Evolutionary conservation across 2,329 filamentous ascomycete genomes (phyloP), one percentile per base, ranked within the genome.

Genomic region (Colletotrichum agaves): DNA sequence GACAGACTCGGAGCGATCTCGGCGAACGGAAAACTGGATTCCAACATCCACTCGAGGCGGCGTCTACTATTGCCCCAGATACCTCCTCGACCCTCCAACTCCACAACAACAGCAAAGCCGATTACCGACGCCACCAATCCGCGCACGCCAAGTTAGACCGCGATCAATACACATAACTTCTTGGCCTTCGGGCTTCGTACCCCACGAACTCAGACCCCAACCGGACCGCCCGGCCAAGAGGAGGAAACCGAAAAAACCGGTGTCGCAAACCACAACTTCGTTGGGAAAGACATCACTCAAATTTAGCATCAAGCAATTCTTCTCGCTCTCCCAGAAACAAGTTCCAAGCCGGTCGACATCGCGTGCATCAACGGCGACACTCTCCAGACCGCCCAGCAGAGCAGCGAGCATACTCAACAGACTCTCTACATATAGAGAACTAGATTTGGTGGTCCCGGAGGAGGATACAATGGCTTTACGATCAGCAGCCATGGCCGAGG

Each of bases 101-200:
- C n/a, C 59, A 47, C 67, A 58, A 55, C 68, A 61, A 33, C 47
- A 50, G 2, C 60, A 58, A 33, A 64, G 35, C 41, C 60, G 63
- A 27, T 33, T 81, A 57, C 80, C 80, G 8, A 67, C 75, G 47
- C 80, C 80, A 39, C 75, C 79, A 43, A 82, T 82, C 69, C 78
- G 77, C 49, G 77, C 79, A 43, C 76, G 80, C 55, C 74, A 80
- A 69, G 73, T 76, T 39, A 75, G 80, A 39, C 79, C 79, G 11
- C 79, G 82, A 71, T 76, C 80, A 41, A 82, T 82, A 62, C 79
- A 82, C 74, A 79, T 82, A 60, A 71, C 81, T 68, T 81, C 79
- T 31, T 82, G 78, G 61, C 80, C 80, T 3, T 72, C 79, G 2
- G 80, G 80, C 60, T 82, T 82, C 73, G 75, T 84, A 23, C 83